A percentile compares a stretch with the other conserved stretches of the same genome.
phyloP scores from a whole-genome alignment of 2,329 filamentous ascomycete species.

The Clonostachys byssicola region DNA sequence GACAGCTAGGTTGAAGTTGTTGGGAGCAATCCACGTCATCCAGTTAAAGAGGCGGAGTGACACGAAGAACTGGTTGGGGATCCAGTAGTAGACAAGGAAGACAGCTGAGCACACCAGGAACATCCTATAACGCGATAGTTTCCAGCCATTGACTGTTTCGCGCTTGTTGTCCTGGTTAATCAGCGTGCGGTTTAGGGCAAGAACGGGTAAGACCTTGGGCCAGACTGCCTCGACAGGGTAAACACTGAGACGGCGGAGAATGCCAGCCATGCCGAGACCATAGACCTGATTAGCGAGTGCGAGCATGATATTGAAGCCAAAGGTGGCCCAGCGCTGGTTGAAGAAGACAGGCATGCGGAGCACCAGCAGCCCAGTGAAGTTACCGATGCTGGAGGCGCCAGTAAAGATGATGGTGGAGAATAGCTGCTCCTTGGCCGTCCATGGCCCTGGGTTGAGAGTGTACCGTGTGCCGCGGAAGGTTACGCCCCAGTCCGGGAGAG shows the following conservation, averaged over 20 bases:
- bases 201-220: constrained; percentile 22
- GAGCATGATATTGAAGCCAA: constrained; percentile 21
- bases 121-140: constrained; percentile 35
- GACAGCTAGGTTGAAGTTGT: constrained; percentile 34
- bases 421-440: constrained; percentile 37
- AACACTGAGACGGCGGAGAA: constrained; percentile 25
- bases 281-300: constrained; percentile 23
- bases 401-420: constrained; percentile 30
- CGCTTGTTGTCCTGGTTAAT: constrained; percentile 21
- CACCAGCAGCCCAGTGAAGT: constrained; percentile 17
- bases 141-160: constrained; percentile 35
- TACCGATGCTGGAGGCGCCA: constrained; percentile 14
- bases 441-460: constrained; percentile 33
- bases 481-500: constrained; percentile 36
- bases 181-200: constrained; percentile 25
- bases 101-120: constrained; percentile 28
- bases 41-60: constrained; percentile 39
- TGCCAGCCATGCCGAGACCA: constrained; percentile 23
- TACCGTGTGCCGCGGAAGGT: constrained; percentile 19
- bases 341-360: constrained; percentile 21
- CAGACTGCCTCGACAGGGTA: constrained; percentile 25
- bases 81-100: constrained; percentile 43
- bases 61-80: constrained; percentile 39
- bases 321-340: constrained; percentile 20
- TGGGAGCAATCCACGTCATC: constrained; percentile 45